These are phyloP conservation scores for Paspalum vaginatum DNA, from an alignment of 176 grass and related monocot genomes.

Conservation along the genomic window DNA sequence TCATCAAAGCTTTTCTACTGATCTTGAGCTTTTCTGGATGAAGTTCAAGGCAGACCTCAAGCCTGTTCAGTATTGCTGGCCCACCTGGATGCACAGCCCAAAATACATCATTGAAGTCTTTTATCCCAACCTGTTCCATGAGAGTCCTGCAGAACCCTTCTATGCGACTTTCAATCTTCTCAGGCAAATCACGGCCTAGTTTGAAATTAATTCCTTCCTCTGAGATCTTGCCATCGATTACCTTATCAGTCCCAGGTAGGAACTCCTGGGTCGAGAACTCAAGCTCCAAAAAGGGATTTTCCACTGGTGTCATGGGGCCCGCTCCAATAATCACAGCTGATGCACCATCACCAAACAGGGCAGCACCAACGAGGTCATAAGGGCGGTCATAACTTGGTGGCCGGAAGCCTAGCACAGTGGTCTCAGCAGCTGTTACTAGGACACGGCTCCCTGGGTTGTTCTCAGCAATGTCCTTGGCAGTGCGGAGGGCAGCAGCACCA, in stretches of 20 bases:
- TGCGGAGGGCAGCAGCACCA: constrained; percentile 74
- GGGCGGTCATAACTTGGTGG: constrained; percentile 77
- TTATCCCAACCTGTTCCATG: constrained; percentile 53
- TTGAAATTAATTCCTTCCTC: constrained; percentile 92
- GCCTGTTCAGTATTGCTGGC: constrained; percentile 76
- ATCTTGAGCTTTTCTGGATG: constrained; percentile 72
- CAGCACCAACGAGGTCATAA: constrained; percentile 85
- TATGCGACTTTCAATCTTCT: constrained; percentile 67
- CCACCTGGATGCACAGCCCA: constrained; percentile 88
- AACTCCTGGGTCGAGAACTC: constrained; percentile 74
- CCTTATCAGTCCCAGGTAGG: constrained; percentile 72
- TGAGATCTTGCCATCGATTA: constrained; percentile 71
- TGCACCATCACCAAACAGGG: constrained; percentile 86
- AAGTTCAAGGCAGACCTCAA: constrained; percentile 64
- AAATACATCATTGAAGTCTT: constrained; percentile 79
- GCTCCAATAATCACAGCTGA: constrained; percentile 75
- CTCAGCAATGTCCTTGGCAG: constrained; percentile 95
- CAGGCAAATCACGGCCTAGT: constrained; percentile 75
- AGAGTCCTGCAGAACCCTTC: constrained; percentile 79
- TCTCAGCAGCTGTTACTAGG: constrained; percentile 77
- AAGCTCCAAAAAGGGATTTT: constrained; percentile 78
- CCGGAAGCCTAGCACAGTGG: constrained; percentile 80
- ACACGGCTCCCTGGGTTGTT: constrained; percentile 85
- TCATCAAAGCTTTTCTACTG: constrained; percentile 70
- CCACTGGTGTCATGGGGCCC: constrained; percentile 55